phyloP scores from a whole-genome alignment of 768 basidiomycete species.

The Tephrocybe rancida region DNA sequence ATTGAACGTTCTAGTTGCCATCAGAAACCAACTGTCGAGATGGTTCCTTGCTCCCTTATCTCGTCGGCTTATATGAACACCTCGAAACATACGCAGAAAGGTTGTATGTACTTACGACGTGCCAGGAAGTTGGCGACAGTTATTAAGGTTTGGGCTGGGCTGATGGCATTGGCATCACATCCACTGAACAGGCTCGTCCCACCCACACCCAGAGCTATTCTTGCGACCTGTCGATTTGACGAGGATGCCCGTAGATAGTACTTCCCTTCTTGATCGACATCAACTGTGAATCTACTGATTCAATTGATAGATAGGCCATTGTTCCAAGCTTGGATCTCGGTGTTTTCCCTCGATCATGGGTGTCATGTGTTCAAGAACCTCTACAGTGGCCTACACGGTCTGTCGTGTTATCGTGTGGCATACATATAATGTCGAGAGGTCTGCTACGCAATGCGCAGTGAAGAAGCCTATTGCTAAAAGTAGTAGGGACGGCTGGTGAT shows the following conservation, averaged over 20 bases:
- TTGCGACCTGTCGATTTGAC: background rate
- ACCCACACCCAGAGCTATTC: background rate
- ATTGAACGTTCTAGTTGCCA: too few relatives aligned
- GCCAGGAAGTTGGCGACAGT: background rate
- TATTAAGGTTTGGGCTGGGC: conserved; percentile 11
- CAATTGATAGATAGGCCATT: conserved; percentile 1
- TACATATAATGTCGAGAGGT: too few relatives aligned
- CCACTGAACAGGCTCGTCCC: background rate
- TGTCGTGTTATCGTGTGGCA: background rate
- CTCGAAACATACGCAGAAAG: too few relatives aligned
- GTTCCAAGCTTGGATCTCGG: background rate
- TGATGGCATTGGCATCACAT: conserved; percentile 8
- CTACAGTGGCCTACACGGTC: background rate
- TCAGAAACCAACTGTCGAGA: too few relatives aligned
- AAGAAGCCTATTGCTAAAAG: too few relatives aligned
- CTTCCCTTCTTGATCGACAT: conserved; percentile 10
- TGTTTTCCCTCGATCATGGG: background rate
- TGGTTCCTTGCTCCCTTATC: too few relatives aligned
- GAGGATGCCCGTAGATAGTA: background rate
- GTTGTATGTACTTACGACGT: too few relatives aligned
- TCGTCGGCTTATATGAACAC: too few relatives aligned
- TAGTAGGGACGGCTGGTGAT: too few relatives aligned
- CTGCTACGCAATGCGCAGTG: too few relatives aligned
- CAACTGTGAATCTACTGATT: background rate
- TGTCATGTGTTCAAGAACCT: background rate